Base-by-base conservation (phyloP, 2,329 filamentous ascomycete genomes). In the Penicillium sp. region DNA sequence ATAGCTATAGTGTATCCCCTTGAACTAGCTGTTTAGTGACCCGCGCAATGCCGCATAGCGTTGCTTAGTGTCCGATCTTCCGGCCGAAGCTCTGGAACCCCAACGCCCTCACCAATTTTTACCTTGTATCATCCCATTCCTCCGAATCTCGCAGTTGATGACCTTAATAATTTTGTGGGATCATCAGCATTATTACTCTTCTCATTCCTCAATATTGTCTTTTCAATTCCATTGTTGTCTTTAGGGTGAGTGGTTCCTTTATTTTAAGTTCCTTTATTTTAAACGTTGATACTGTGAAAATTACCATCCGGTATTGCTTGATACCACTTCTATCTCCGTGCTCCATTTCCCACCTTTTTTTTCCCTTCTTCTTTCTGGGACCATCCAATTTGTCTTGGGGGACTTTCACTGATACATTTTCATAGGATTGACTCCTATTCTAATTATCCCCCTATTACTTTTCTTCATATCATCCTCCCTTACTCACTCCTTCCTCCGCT, bases 271-370 rank as follows among this genome's bases (percentile, higher is more conserved):
- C 28, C 10, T 30, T 22, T 22, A 22, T 11, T 35, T 30, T 17
- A 16, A 9, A 25, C 33, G 30, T 47, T 36, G 33, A 26, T 41
- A 41, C 30, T 54, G 40, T 30, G 40, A 57, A 60, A 61, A 61
- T 61, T 62, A 61, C 58, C 33, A 44, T 31, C 37, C 44, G 42
- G 60, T 63, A 62, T 57, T 36, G 33, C 19, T 58, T 53, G 58
- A 58, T 63, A 63, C 61, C 61, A 50, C 30, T 26, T 25, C 53
- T 53, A 59, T 47, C 50, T 49, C 45, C 56, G 56, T 33, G 43
- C 43, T 46, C 43, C 43, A 62, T 60, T 56, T 55, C 62, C 63
- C 63, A 64, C 60, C 62, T 63, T 61, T 64, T 65, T 64, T 65
- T 66, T 57, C 58, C 57, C 48, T 41, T 40, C 50, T 49, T 53